Percentiles rank a stretch among this genome's conserved stretches.
phyloP scores from a whole-genome alignment of 352 stramenopile species.

The Globisporangium spiculum region DNA sequence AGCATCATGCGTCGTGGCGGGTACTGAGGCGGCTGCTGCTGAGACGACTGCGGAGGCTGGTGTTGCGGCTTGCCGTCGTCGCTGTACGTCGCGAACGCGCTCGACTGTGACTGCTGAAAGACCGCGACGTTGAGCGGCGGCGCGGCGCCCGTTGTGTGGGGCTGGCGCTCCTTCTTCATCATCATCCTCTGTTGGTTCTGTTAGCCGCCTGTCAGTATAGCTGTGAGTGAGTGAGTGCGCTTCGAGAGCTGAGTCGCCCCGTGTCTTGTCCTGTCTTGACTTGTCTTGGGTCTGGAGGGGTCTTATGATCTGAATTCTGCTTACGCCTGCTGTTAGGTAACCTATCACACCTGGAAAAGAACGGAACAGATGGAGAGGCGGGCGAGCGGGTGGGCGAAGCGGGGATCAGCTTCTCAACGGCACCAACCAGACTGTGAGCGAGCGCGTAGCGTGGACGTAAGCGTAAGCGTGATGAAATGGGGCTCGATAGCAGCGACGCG shows the following conservation, averaged over 20 bases:
- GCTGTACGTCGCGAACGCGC: slow-evolving; percentile 4
- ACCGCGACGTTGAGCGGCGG: slow-evolving; percentile 18
- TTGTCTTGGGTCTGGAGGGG: not conserved
- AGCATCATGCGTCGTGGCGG: slow-evolving; percentile 9
- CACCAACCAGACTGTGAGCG: no score
- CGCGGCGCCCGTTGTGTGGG: slow-evolving; percentile 3
- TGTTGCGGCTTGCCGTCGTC: slow-evolving; percentile 19
- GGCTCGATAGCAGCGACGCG: no score
- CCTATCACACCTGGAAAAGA: not conserved
- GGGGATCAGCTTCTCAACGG: not conserved
- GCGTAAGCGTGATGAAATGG: no score
- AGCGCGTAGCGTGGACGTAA: no score
- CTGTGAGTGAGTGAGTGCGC: not conserved
- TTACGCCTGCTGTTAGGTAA: slow-evolving; percentile 7
- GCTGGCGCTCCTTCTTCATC: not conserved
- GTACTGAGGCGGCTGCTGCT: not conserved
- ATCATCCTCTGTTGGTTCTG: not conserved
- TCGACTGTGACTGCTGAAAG: slow-evolving; percentile 18
- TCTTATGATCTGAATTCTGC: not conserved
- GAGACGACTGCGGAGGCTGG: not conserved
- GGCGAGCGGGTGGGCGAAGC: not conserved
- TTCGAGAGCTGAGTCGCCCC: not conserved
- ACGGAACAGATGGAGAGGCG: not conserved
- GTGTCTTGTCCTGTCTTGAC: not conserved
- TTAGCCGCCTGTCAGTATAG: not conserved